These are phyloP conservation scores for Sugiyamaella neomexicana DNA, from an alignment of 1,139 yeast genomes.

Conservation along the genomic window DNA sequence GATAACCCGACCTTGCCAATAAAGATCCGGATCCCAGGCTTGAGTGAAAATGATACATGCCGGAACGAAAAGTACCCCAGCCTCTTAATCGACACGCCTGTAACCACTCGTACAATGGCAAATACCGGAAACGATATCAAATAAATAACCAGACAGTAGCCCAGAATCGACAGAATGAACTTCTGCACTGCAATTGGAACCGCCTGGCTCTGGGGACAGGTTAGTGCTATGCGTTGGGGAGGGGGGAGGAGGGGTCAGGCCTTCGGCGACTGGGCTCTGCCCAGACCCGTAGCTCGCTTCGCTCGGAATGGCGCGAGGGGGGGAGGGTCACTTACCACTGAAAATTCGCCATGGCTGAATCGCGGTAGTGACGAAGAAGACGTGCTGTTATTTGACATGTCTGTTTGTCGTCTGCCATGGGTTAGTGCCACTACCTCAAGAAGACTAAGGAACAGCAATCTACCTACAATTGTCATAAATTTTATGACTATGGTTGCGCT, in stretches of 20 bases:
- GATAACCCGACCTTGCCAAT: constrained; percentile 41
- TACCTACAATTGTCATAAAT: too few species aligned
- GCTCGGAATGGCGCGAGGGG: constrained; percentile 8
- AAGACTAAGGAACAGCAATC: too few species aligned
- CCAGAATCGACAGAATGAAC: constrained; percentile 29
- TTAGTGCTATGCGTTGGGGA: neutral
- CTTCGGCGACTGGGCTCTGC: constrained; percentile 1
- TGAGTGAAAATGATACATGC: constrained; percentile 40
- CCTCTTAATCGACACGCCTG: constrained; percentile 47
- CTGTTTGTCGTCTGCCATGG: neutral
- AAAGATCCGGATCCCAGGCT: constrained; percentile 39
- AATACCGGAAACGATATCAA: constrained; percentile 41
- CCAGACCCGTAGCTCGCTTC: constrained; percentile 5
- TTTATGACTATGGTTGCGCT: too few species aligned
- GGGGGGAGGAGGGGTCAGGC: neutral
- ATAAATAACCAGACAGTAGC: constrained; percentile 34
- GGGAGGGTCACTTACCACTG: constrained; percentile 15
- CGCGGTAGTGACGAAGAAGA: neutral
- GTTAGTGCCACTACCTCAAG: neutral
- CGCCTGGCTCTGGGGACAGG: constrained; percentile 7
- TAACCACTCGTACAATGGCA: constrained; percentile 43
- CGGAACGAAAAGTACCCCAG: constrained; percentile 45
- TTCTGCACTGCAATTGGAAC: constrained; percentile 25
- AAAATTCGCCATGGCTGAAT: constrained; percentile 8
- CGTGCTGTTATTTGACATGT: neutral